A percentile compares a stretch with the other conserved stretches of the same genome.
Conservation (phyloP, 768 basidiomycete genomes). For the Mycena vulgaris region DNA sequence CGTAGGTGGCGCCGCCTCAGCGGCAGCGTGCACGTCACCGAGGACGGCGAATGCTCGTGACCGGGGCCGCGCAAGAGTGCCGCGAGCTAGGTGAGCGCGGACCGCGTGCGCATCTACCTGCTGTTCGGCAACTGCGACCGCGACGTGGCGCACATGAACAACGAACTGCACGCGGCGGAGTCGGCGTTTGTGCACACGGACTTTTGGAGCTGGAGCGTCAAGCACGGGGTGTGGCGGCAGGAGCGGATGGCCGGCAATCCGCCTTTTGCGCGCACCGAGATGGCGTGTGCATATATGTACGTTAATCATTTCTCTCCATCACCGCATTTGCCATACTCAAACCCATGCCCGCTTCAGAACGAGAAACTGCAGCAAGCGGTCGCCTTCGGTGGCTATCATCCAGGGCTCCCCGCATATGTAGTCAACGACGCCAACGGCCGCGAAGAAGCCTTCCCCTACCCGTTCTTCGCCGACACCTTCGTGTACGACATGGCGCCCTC, state of each 20-base stretch:
- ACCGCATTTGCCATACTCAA: too few relatives aligned
- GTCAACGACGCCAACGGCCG: background rate
- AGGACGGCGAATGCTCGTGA: constrained; percentile 34
- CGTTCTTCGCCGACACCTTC: background rate
- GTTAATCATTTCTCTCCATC: too few relatives aligned
- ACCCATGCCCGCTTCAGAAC: background rate
- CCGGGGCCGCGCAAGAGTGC: constrained; percentile 55
- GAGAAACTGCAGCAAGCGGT: background rate
- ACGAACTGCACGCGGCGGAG: constrained; percentile 43
- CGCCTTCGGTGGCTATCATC: background rate
- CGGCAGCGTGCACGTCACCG: constrained; percentile 39
- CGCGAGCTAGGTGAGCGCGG: constrained; percentile 51
- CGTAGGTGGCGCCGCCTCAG: constrained; percentile 46
- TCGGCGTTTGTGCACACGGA: constrained; percentile 43
- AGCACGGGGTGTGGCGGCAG: constrained; percentile 44
- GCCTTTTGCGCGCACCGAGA: constrained; percentile 50
- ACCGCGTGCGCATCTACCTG: constrained; percentile 49
- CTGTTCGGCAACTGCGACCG: constrained; percentile 55
- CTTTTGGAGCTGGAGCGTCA: constrained; percentile 52
- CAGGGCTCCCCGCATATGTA: background rate
- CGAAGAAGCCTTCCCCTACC: background rate
- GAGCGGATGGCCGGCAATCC: constrained; percentile 51
- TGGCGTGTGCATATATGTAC: constrained; percentile 48
- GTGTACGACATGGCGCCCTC: background rate
- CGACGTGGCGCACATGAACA: constrained; percentile 40